Base-by-base conservation (phyloP, 2,329 filamentous ascomycete genomes). In the Xylaria sp. region DNA sequence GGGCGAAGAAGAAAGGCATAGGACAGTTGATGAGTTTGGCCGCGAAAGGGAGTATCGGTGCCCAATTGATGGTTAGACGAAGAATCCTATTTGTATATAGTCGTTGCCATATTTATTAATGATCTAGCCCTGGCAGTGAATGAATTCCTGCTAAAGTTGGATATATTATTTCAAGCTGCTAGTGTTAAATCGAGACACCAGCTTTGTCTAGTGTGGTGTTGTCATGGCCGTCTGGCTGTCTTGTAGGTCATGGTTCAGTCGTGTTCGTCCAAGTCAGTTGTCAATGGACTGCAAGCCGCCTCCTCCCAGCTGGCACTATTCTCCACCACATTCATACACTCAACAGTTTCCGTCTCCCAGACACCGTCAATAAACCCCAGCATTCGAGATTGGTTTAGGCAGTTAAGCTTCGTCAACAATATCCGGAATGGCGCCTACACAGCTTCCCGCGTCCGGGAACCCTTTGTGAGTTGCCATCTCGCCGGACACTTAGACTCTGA, bases 1-100 rank as follows among this genome's bases (percentile, higher is more conserved):
- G 63, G 79, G 81, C 58, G 82, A 81, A 65, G 73, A 74, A 70
- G 79, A 73, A 68, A 71, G 70, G 63, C 70, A 73, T 65, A 80
- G 78, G 58, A 83, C 77, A 62, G 76, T 81, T 7, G 77, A 77
- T 33, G 79, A 77, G 40, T 71, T 73, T 52, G 76, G 75, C 11
- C 74, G 74, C 54, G 78, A 83, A 66, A 75, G 77, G 64, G 83
- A 80, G 70, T 86, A 84, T 71, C 79, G 77, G 67, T 87, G 85
- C 71, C 84, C 84, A 9, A 81, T 87, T 70, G 84, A 87, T 70
- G 83, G 83, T 55, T 85, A 73, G 56, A 44, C 27, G 11, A 37
- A 31, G n/a, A 46, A 40, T 21, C 9, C 17, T 56, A 35, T 11
- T 49, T 65, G 56, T 62, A 62, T 8, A 65, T 62, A 62, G 6